phyloP scores from a whole-genome alignment of 2,329 filamentous ascomycete genomes.

The Trichoderma sp. region DNA sequence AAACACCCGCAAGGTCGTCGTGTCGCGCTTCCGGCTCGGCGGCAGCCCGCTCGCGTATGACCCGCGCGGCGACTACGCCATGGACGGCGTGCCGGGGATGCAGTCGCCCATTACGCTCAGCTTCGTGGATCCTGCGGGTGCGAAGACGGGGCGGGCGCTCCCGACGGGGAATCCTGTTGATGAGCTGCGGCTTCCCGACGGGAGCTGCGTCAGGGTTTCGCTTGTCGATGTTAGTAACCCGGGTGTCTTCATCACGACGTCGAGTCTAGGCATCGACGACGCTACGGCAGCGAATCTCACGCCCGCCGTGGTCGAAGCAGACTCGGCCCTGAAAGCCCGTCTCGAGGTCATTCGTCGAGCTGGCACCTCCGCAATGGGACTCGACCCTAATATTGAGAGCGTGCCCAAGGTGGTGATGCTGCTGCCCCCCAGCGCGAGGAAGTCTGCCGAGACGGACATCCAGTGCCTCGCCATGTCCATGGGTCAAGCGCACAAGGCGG shows the following conservation, averaged over 20 bases:
- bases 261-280: constrained; percentile 46
- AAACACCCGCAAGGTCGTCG: constrained; percentile 64
- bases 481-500: constrained; percentile 54
- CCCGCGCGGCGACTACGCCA: constrained; percentile 51
- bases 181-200: constrained; percentile 38
- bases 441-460: constrained; percentile 35
- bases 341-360: constrained; percentile 56
- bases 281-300: constrained; percentile 47
- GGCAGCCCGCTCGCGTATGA: constrained; percentile 33
- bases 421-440: constrained; percentile 34
- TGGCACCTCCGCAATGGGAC: constrained; percentile 60
- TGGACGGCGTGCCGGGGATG: constrained; percentile 62
- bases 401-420: constrained; percentile 60
- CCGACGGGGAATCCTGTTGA: constrained; percentile 55
- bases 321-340: constrained; percentile 40
- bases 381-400: constrained; percentile 45
- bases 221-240: constrained; percentile 64
- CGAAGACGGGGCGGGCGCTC: constrained; percentile 54
- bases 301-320: constrained; percentile 51
- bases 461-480: constrained; percentile 51
- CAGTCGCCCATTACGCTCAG: constrained; percentile 56
- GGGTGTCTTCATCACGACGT: constrained; percentile 57
- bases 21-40: constrained; percentile 52
- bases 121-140: constrained; percentile 61
- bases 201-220: constrained; percentile 45